phyloP scores from a whole-genome alignment of 2,329 filamentous ascomycete species.

The Fusarium chlamydosporum region DNA sequence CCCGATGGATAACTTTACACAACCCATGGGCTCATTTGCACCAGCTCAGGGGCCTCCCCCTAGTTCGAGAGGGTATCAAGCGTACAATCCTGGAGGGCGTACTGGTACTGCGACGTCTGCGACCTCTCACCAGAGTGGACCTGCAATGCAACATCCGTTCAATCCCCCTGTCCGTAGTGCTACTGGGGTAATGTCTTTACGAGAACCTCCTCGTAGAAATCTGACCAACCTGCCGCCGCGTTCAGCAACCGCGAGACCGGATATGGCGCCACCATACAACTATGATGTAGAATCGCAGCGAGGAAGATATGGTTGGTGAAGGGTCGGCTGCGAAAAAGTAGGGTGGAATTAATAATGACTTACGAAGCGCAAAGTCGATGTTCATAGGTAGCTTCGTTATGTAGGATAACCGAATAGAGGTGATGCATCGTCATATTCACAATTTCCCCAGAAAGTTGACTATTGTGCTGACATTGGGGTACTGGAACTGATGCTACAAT shows the following conservation, averaged over 20 bases:
- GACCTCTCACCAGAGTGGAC: constrained; percentile 45
- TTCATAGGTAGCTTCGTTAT: constrained; percentile 8
- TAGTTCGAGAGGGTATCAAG: constrained; percentile 47
- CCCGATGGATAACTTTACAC: constrained; percentile 52
- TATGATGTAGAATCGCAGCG: constrained; percentile 58
- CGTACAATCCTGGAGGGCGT: constrained; percentile 53
- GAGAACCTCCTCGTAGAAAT: constrained; percentile 60
- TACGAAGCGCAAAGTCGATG: constrained; percentile 23
- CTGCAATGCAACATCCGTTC: constrained; percentile 44
- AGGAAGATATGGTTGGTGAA: constrained; percentile 51
- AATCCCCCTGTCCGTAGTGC: constrained; percentile 56
- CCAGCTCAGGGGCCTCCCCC: constrained; percentile 12
- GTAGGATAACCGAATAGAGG: constrained; percentile 12
- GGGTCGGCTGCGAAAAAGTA: constrained; percentile 6
- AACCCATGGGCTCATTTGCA: constrained; percentile 31
- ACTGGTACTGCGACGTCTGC: constrained; percentile 54
- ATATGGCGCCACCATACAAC: constrained; percentile 49
- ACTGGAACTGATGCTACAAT: constrained; percentile 10
- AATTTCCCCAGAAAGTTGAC: not conserved
- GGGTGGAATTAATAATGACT: constrained; percentile 34
- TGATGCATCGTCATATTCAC: constrained; percentile 8
- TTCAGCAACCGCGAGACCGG: constrained; percentile 42
- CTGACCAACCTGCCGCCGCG: constrained; percentile 61
- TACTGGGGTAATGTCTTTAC: constrained; percentile 56
- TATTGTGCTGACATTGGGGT: constrained; percentile 4